Evolutionary conservation across 176 grass and related monocot genomes (phyloP).

Genomic region (Oryza longistaminata): DNA sequence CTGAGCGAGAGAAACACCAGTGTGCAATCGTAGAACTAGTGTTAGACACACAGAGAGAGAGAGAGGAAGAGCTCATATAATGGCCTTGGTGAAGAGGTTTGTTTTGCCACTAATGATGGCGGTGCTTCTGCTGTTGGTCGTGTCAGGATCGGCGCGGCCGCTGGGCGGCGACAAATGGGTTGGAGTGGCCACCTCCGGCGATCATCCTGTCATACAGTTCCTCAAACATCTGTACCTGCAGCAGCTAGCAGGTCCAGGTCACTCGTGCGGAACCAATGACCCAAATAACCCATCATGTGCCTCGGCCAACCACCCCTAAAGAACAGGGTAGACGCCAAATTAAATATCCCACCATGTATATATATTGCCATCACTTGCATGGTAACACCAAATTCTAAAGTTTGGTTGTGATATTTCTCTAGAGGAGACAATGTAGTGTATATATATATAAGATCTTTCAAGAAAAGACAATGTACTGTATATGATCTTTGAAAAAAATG

Average conservation of each 20-base stretch:
- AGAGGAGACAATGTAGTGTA: not conserved
- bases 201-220: not conserved
- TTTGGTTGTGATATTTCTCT: not conserved
- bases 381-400: too few relatives aligned
- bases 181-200: not conserved
- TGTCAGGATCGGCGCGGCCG: slow-evolving; percentile 12
- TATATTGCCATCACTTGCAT: too few relatives aligned
- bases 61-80: not conserved
- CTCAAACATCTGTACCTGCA: slow-evolving; percentile 19
- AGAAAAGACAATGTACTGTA: not conserved
- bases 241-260: not conserved
- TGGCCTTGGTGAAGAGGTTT: not conserved
- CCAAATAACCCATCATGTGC: not conserved
- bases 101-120: not conserved
- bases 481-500: not conserved
- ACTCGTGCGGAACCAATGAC: not conserved
- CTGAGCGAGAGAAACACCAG: not conserved
- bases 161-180: not conserved
- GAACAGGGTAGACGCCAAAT: too few relatives aligned
- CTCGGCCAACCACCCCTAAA: too few relatives aligned
- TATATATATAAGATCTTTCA: not conserved
- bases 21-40: too few relatives aligned
- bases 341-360: too few relatives aligned
- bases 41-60: too few relatives aligned
- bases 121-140: not conserved